Evolutionary conservation across 2,329 filamentous ascomycete species (phyloP).

Genomic region (Aspergillus flavus): DNA sequence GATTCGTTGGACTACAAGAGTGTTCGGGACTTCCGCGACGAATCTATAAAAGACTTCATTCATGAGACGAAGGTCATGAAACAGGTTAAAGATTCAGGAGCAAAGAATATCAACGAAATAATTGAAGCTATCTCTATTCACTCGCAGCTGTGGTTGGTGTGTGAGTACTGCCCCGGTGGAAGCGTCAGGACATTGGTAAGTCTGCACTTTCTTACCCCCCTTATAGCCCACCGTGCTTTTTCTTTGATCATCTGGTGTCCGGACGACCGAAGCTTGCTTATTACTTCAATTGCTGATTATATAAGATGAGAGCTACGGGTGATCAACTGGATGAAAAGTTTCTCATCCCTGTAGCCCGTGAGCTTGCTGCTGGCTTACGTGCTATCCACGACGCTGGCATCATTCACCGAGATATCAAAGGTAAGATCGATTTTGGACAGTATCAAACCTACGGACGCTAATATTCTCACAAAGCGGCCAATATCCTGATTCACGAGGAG

Average conservation of each 20-base stretch:
- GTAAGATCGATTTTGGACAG: conserved; percentile 34
- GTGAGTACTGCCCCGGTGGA: conserved; percentile 67
- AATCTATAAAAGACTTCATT: conserved; percentile 58
- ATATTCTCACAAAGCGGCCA: conserved; percentile 51
- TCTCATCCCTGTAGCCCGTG: conserved; percentile 65
- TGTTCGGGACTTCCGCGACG: conserved; percentile 49
- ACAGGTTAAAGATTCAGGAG: conserved; percentile 63
- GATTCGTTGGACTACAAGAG: conserved; percentile 53
- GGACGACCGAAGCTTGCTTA: neutral
- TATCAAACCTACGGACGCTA: neutral
- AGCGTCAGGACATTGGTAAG: conserved; percentile 66
- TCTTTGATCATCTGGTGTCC: conserved; percentile 2
- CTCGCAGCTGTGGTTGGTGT: conserved; percentile 67
- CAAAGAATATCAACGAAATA: conserved; percentile 65
- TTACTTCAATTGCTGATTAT: conserved; percentile 23
- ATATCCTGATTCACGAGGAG: conserved; percentile 65
- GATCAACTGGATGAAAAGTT: conserved; percentile 61
- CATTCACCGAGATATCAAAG: conserved; percentile 67
- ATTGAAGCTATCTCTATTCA: conserved; percentile 66
- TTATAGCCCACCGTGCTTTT: neutral
- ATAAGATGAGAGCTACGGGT: conserved; percentile 52
- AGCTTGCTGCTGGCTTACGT: conserved; percentile 63
- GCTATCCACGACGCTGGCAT: conserved; percentile 67
- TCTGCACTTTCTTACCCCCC: neutral
- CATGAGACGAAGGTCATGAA: conserved; percentile 66